Percentiles rank a stretch among this genome's conserved stretches.
These are phyloP conservation scores for Viola odorata DNA, from an alignment of 345 rosid genomes.

Conservation along the genomic window DNA sequence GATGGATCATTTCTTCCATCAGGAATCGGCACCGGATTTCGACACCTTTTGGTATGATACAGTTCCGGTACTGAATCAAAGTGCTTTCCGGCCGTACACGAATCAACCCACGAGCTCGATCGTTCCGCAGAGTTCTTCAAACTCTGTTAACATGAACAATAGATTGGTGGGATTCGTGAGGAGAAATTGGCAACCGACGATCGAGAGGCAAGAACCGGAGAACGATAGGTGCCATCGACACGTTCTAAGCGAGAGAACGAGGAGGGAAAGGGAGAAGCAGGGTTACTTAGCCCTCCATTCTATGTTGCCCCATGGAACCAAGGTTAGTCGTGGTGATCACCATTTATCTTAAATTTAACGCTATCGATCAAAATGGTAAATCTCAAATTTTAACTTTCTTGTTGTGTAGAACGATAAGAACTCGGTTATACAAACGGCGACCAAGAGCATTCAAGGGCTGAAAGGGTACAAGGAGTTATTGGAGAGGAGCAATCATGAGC, in stretches of 20 bases:
- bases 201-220: slow-evolving; percentile 18
- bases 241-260: slow-evolving; percentile 60
- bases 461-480: slow-evolving; percentile 30
- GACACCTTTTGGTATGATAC: slow-evolving; percentile 26
- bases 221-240: slow-evolving; percentile 37
- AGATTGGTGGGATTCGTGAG: slow-evolving; percentile 45
- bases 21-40: slow-evolving; percentile 11
- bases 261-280: slow-evolving; percentile 60
- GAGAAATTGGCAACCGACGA: slow-evolving; percentile 24
- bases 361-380: neutral
- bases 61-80: slow-evolving; percentile 18
- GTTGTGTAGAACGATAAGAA: slow-evolving; percentile 52
- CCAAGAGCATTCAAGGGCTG: slow-evolving; percentile 37
- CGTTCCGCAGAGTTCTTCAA: neutral
- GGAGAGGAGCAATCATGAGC: slow-evolving; percentile 30
- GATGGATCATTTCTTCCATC: slow-evolving; percentile 30
- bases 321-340: slow-evolving; percentile 44
- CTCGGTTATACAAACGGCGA: slow-evolving; percentile 41
- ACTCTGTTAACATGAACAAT: slow-evolving; percentile 36
- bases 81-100: slow-evolving; percentile 40
- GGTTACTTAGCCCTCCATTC: slow-evolving; percentile 50
- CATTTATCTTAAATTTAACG: neutral
- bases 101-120: slow-evolving; percentile 6
- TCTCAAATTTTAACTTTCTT: neutral
- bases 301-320: slow-evolving; percentile 48